Evolutionary conservation across 495 filamentous ascomycete genomes (phyloP), one percentile per base, ranked within the genome.

Genomic region (Penicillium ochrochloron): DNA sequence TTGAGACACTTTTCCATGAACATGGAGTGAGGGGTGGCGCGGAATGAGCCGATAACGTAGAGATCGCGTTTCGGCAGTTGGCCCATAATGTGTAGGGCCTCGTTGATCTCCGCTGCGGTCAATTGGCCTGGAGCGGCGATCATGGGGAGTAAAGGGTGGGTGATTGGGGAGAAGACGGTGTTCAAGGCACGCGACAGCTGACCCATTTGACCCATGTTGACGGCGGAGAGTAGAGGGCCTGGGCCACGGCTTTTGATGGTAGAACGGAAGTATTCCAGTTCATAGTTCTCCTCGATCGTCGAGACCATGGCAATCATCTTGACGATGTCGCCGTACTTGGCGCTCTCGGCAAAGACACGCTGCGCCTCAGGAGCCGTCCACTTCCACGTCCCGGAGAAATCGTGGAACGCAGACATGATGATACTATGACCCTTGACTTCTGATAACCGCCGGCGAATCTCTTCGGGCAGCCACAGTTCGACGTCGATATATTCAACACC

Each of bases 1-100:
- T 95, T 95, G 74, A 95, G 88, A 69, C 91, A 94, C 71, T 94
- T 93, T 69, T 93, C 90, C 78, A 91, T 92, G 72, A 93, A 94
- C 71, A 91, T 88, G 15, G 90, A 89, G 67, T 92, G 90, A 0
- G 89, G 88, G 10, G 86, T 90, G 3, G 87, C 83, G 25, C 86
- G 86, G 50, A 89, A 87, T 25, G 85, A 90, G 56, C 88, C 90
- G 66, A 94, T 90, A 48, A 89, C 90, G 67, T 93, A 93, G 27
- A 95, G 84, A 71, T 88, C 89, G 50, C 88, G 89, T 74, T 89
- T 92, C 12, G 91, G 90, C 52, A 93, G 79, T 68, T 92, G 89
- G 17, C 91, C 92, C 79, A 95, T 90, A 65, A 89, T 87, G 25
- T 90, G 86, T 51, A 93, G 77, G 1, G 90, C 90, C 55, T 85